phyloP scores from a whole-genome alignment of 768 basidiomycete species.

The Termitomyces sp. region DNA sequence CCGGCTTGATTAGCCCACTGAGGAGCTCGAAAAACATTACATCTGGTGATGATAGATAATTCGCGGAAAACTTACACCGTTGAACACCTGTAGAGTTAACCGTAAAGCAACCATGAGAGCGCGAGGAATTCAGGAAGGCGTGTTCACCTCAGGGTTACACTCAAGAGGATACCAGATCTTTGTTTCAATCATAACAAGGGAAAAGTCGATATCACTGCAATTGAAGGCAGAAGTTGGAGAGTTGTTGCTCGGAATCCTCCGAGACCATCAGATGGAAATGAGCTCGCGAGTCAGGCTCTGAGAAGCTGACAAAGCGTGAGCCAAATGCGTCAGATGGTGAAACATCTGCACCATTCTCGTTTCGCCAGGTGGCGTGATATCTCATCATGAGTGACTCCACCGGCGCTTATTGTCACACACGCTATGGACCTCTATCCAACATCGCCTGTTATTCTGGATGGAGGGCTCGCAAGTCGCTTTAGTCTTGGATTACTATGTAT shows the following conservation, averaged over 20 bases:
- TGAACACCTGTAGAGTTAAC: background rate
- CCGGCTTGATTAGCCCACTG: background rate
- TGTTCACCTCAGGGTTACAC: background rate
- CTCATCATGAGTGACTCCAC: too few relatives aligned
- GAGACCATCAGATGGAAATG: too few relatives aligned
- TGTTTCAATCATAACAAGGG: background rate
- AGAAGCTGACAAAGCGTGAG: too few relatives aligned
- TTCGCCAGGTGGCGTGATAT: too few relatives aligned
- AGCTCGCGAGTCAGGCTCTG: too few relatives aligned
- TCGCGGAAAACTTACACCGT: background rate
- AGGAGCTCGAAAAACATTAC: background rate
- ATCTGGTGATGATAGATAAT: too few relatives aligned
- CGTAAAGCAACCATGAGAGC: background rate
- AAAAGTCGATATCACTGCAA: background rate
- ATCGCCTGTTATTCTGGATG: constrained; percentile 36
- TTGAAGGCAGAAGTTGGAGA: too few relatives aligned
- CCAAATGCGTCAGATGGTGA: too few relatives aligned
- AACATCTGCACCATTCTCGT: too few relatives aligned
- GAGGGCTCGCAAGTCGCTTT: constrained; percentile 40
- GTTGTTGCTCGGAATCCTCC: too few relatives aligned
- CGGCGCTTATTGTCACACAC: background rate
- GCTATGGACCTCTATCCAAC: constrained; percentile 11
- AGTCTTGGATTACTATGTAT: background rate
- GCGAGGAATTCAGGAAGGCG: too few relatives aligned
- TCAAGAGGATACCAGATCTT: background rate